phyloP scores from a whole-genome alignment of 345 rosid genomes.

The Eucalyptus pauciflora region DNA sequence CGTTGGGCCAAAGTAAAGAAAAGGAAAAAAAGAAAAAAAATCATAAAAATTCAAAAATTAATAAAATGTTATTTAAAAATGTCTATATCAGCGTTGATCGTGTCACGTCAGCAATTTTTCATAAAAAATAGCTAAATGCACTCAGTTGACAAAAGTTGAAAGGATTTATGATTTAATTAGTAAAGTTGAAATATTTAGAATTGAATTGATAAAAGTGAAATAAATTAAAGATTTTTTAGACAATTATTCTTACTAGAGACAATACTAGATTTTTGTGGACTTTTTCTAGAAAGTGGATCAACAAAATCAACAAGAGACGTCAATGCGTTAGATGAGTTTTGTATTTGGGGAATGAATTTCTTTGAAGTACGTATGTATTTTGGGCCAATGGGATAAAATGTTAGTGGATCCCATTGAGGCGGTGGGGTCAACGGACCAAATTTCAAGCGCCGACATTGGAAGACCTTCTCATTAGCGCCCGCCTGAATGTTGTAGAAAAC shows the following conservation, averaged over 20 bases:
- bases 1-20: fast-evolving
- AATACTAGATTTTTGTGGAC: background rate
- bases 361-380: background rate
- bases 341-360: background rate
- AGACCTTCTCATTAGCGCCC: background rate
- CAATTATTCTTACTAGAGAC: fast-evolving
- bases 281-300: background rate
- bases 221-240: fast-evolving
- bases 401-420: background rate
- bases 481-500: background rate
- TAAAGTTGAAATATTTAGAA: fast-evolving
- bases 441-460: background rate
- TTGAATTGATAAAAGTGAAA: fast-evolving
- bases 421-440: background rate
- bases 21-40: fast-evolving
- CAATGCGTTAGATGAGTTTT: background rate
- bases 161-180: fast-evolving
- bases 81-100: too few relatives aligned
- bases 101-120: fast-evolving
- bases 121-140: fast-evolving
- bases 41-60: too few relatives aligned
- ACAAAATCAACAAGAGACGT: background rate
- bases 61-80: fast-evolving
- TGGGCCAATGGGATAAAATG: background rate
- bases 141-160: too few relatives aligned